These are phyloP conservation scores for Rhizopus arrhizus DNA, from an alignment of 371 early-diverging fungal species.

Conservation along the genomic window DNA sequence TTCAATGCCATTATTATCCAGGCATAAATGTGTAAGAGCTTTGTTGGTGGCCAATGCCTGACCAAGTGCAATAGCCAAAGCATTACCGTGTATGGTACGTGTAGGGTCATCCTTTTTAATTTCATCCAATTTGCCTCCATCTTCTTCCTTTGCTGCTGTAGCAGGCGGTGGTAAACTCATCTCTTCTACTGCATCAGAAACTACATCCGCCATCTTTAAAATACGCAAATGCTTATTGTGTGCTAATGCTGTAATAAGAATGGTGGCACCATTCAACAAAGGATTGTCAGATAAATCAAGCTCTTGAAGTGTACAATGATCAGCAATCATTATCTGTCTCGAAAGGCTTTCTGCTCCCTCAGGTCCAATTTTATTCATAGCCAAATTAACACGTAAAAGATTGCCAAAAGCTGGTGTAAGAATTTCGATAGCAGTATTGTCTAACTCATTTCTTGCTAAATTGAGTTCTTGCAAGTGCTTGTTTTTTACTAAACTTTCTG, in stretches of 20 bases:
- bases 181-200: conserved; percentile 33
- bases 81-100: conserved; percentile 49
- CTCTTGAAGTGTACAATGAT: conserved; percentile 31
- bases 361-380: conserved; percentile 46
- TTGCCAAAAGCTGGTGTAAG: conserved; percentile 30
- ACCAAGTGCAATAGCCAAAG: conserved; percentile 39
- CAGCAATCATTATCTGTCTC: conserved; percentile 12
- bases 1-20: conserved; percentile 59
- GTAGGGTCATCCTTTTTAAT: conserved; percentile 20
- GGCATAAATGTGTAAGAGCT: conserved; percentile 44
- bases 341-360: conserved; percentile 40
- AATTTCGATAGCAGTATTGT: conserved; percentile 33
- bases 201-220: conserved; percentile 48
- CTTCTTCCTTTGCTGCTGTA: conserved; percentile 15
- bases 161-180: conserved; percentile 37
- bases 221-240: conserved; percentile 38
- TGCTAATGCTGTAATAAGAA: conserved; percentile 38
- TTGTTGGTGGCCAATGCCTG: conserved; percentile 33
- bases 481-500: conserved; percentile 35
- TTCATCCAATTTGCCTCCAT: conserved; percentile 14
- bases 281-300: conserved; percentile 62
- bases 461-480: conserved; percentile 41
- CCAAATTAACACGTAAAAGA: conserved; percentile 45
- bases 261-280: conserved; percentile 48
- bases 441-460: conserved; percentile 54